phyloP scores from a whole-genome alignment of 148 eudicot genomes.

The Vaccinium vitisidaea region DNA sequence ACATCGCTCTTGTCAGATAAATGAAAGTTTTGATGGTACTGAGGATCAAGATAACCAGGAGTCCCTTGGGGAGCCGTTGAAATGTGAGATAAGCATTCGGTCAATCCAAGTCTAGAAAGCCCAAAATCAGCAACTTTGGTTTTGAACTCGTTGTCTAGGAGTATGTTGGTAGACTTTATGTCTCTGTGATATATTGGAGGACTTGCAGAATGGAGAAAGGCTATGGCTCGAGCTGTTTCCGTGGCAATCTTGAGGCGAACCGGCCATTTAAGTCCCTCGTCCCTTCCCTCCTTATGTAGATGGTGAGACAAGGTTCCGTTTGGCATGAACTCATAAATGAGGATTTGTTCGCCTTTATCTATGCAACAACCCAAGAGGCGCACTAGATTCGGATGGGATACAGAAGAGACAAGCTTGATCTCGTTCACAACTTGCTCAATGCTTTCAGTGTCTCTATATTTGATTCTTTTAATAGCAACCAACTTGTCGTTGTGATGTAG shows the following conservation, averaged over 20 bases:
- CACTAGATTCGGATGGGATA: slow-evolving; percentile 33
- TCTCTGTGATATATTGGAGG: slow-evolving; percentile 48
- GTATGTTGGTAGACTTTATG: slow-evolving; percentile 38
- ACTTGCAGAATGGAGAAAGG: slow-evolving; percentile 36
- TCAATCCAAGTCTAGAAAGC: slow-evolving; percentile 30
- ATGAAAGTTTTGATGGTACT: slow-evolving; percentile 31
- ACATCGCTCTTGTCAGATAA: slow-evolving; percentile 42
- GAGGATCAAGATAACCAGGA: slow-evolving; percentile 42
- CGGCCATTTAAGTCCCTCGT: slow-evolving; percentile 33
- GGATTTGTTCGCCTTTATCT: slow-evolving; percentile 35
- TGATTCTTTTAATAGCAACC: slow-evolving; percentile 37
- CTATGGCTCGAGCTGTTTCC: slow-evolving; percentile 36
- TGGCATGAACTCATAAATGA: slow-evolving; percentile 39
- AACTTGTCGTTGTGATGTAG: slow-evolving; percentile 22
- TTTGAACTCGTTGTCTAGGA: slow-evolving; percentile 33
- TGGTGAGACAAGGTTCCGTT: slow-evolving; percentile 37
- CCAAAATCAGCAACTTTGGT: slow-evolving; percentile 48
- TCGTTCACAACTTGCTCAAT: slow-evolving; percentile 33
- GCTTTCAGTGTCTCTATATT: slow-evolving; percentile 19
- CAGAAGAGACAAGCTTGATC: slow-evolving; percentile 34
- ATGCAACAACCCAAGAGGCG: slow-evolving; percentile 37
- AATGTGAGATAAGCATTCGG: slow-evolving; percentile 37
- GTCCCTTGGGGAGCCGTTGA: slow-evolving; percentile 49
- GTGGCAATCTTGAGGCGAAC: slow-evolving; percentile 33
- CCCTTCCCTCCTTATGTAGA: slow-evolving; percentile 25